Base-by-base conservation (phyloP, 441 rosid species). In the Codiaeum variegatum region DNA sequence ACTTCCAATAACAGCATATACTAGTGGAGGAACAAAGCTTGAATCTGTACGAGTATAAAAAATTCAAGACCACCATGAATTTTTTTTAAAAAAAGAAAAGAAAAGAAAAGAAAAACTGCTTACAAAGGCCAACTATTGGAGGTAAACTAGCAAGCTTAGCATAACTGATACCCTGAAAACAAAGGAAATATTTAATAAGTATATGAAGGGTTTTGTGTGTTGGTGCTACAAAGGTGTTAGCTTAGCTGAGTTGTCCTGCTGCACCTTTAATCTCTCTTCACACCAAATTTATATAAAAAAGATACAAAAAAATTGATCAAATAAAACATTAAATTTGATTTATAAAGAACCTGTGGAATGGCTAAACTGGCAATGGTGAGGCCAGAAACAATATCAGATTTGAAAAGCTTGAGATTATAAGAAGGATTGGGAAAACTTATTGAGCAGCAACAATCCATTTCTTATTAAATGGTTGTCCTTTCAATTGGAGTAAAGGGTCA, bases 361-460 rank as follows among this genome's bases (percentile, higher is more conserved):
- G 98, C 98, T 73, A 93, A 81, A 84, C 98, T 93, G 46, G 98
- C 97, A 82, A 93, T 93, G 76, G 98, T 91, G 73, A 91, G 96
- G 61, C 98, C 98, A 6, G 98, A 75, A 73, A 93, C 80, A 67
- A 93, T 60, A 77, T 93, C 98, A 12, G 98, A 93, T 83, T 86
- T 93, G 78, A 93, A 85, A 71, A 88, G 89, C 2, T 62, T 71
- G 83, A 93, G 69, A 79, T 58, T 87, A 78, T 93, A 93, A 62
- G 88, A 69, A 93, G 89, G 70, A 93, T 88, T 16, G 98, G 98
- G 80, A 93, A 91, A 65, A 91, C 60, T 78, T 85, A 91, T 59
- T 88, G 94, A 64, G 84, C 87, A 19, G 75, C 93, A 62, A 92
- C 89, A 24, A 88, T 73, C 84, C 88, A 81, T 78, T 85, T 83